Conservation (phyloP, 805 yeast genomes). For the Trichomonascus vanleenenianus region DNA sequence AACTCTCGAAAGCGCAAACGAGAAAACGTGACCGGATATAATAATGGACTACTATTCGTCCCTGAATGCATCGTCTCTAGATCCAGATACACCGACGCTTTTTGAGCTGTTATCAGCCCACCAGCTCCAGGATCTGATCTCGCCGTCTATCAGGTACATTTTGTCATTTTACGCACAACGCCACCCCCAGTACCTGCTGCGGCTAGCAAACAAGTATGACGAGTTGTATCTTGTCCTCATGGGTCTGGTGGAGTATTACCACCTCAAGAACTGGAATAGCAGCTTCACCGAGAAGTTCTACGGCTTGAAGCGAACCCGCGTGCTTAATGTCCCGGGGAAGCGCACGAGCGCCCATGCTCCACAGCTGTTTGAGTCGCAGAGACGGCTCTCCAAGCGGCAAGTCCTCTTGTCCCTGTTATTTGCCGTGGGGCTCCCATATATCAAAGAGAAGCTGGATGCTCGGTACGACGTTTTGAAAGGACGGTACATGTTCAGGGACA, state of each 20-base stretch:
- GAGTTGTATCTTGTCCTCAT: constrained; percentile 59
- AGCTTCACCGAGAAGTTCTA: constrained; percentile 89
- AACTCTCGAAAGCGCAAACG: too few relatives aligned
- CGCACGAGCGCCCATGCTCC: constrained; percentile 25
- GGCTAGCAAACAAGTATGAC: constrained; percentile 62
- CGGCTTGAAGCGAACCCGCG: constrained; percentile 62
- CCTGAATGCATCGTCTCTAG: constrained; percentile 67
- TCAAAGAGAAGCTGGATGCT: constrained; percentile 59
- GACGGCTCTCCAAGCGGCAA: constrained; percentile 49
- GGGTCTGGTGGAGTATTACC: constrained; percentile 62
- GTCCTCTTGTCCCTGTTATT: constrained; percentile 42
- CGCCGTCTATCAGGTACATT: constrained; percentile 77
- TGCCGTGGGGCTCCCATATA: constrained; percentile 58
- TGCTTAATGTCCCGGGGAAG: constrained; percentile 23
- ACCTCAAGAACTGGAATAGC: constrained; percentile 66
- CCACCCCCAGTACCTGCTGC: constrained; percentile 62
- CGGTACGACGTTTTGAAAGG: constrained; percentile 58
- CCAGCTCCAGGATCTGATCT: constrained; percentile 66
- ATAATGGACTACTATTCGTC: constrained; percentile 77
- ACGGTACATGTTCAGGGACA: constrained; percentile 43
- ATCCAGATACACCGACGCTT: constrained; percentile 71
- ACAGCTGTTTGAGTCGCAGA: constrained; percentile 40
- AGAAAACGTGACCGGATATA: background rate
- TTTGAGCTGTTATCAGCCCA: constrained; percentile 80
- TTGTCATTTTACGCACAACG: constrained; percentile 72